These are phyloP conservation scores for Trametes versicolor DNA, from an alignment of 1,284 basidiomycete species.

Conservation along the genomic window DNA sequence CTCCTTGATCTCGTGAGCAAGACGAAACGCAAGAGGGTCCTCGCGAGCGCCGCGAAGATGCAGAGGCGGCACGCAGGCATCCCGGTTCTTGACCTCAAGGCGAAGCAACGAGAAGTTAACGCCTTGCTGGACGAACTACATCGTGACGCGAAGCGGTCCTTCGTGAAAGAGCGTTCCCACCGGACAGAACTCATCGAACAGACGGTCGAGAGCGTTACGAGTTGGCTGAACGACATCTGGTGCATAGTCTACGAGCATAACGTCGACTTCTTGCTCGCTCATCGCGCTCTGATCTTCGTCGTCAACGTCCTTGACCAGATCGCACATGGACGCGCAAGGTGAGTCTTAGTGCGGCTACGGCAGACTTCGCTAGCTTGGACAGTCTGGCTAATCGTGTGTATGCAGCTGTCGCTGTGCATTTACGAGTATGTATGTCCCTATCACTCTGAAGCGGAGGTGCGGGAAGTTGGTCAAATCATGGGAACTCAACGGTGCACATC, in stretches of 20 bases:
- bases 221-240: conserved; percentile 72
- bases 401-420: conserved; percentile 59
- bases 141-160: conserved; percentile 59
- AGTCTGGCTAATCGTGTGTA: neutral
- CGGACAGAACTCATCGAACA: conserved; percentile 63
- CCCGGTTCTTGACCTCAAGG: conserved; percentile 59
- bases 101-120: conserved; percentile 62
- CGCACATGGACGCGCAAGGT: conserved; percentile 55
- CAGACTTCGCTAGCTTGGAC: neutral
- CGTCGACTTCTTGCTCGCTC: conserved; percentile 60
- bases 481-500: conserved; percentile 56
- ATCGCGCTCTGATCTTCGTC: conserved; percentile 62
- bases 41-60: conserved; percentile 41
- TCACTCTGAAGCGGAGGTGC: conserved; percentile 52
- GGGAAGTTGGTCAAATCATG: conserved; percentile 61
- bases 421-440: conserved; percentile 55
- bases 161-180: conserved; percentile 60
- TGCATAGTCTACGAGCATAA: conserved; percentile 63
- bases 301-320: conserved; percentile 57
- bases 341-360: conserved; percentile 34
- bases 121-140: conserved; percentile 58
- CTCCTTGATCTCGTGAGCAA: conserved; percentile 38
- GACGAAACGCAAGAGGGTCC: conserved; percentile 30
- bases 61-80: conserved; percentile 50
- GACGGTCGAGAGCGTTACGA: conserved; percentile 59